A percentile compares a stretch with the other conserved stretches of the same genome.
These are phyloP conservation scores for Cryptosporidium ryanae DNA, from an alignment of 169 alveolate species.

Conservation along the genomic window DNA sequence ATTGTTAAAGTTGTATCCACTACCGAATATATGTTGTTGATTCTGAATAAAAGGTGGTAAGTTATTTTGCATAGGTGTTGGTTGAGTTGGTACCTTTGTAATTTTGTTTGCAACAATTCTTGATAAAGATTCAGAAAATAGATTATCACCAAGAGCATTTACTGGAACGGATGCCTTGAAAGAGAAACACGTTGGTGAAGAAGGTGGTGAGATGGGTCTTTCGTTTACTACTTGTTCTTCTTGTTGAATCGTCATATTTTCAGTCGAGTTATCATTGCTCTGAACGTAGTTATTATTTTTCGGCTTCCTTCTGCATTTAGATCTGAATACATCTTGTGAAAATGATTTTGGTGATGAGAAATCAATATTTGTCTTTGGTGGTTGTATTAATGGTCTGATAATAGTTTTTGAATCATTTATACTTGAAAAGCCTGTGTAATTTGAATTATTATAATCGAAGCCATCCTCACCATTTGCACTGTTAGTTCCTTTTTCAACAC, in stretches of 20 bases:
- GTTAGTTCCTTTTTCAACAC: conserved; percentile 1
- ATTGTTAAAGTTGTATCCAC: too few species aligned
- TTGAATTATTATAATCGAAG: background rate
- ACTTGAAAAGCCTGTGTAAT: background rate
- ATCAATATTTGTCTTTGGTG: conserved; percentile 62
- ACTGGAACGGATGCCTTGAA: conserved; percentile 69
- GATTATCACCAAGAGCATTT: conserved; percentile 53
- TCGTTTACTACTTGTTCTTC: conserved; percentile 7
- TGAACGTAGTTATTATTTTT: background rate
- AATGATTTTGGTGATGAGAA: conserved; percentile 38
- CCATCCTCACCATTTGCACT: background rate
- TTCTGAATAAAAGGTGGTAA: too few species aligned
- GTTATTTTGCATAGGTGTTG: background rate
- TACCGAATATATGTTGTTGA: too few species aligned
- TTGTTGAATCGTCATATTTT: background rate
- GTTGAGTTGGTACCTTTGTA: conserved; percentile 11
- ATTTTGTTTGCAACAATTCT: conserved; percentile 56
- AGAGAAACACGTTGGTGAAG: conserved; percentile 59
- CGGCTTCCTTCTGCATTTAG: conserved; percentile 32
- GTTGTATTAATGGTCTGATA: conserved; percentile 41
- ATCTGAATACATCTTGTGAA: conserved; percentile 52
- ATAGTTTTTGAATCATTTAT: background rate
- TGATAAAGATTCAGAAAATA: conserved; percentile 61
- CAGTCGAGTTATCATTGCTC: background rate
- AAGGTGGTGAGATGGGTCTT: conserved; percentile 48